These are phyloP conservation scores for Lentinus polychrous DNA, from an alignment of 1,284 basidiomycete species.

Conservation along the genomic window DNA sequence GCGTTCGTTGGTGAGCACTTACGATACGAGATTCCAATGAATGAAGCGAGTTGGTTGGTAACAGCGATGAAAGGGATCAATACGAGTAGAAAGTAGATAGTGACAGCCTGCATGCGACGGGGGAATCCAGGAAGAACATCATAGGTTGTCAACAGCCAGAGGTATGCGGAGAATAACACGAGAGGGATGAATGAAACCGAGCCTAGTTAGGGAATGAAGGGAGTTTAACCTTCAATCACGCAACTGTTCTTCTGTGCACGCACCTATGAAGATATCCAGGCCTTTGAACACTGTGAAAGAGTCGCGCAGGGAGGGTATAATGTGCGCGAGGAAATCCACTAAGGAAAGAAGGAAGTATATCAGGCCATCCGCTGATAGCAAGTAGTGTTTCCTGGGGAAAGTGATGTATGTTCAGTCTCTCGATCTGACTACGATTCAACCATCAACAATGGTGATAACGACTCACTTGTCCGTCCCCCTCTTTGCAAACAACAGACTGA, in stretches of 20 bases:
- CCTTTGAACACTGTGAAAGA: conserved; percentile 30
- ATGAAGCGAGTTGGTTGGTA: conserved; percentile 56
- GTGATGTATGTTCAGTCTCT: conserved; percentile 4
- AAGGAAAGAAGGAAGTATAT: conserved; percentile 52
- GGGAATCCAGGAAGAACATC: conserved; percentile 50
- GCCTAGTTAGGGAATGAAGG: conserved; percentile 29
- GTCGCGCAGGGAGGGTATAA: conserved; percentile 41
- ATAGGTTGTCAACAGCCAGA: conserved; percentile 42
- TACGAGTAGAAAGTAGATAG: conserved; percentile 39
- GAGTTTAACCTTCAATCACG: background rate
- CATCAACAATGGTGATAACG: background rate
- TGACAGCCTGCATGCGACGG: conserved; percentile 34
- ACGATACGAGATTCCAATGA: conserved; percentile 55
- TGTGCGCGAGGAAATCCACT: conserved; percentile 53
- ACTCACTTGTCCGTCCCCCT: conserved; percentile 50
- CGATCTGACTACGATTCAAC: no score
- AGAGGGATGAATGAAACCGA: conserved; percentile 51
- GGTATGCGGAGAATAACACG: conserved; percentile 46
- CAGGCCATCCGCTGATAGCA: conserved; percentile 57
- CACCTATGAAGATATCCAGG: conserved; percentile 41
- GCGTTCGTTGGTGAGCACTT: conserved; percentile 18
- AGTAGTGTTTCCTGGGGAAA: conserved; percentile 40
- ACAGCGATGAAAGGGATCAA: conserved; percentile 50
- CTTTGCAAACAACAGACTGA: conserved; percentile 44
- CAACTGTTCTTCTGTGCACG: conserved; percentile 14